Evolutionary conservation across 495 filamentous ascomycete genomes (phyloP).

Genomic region (Rhypophila decipiens): DNA sequence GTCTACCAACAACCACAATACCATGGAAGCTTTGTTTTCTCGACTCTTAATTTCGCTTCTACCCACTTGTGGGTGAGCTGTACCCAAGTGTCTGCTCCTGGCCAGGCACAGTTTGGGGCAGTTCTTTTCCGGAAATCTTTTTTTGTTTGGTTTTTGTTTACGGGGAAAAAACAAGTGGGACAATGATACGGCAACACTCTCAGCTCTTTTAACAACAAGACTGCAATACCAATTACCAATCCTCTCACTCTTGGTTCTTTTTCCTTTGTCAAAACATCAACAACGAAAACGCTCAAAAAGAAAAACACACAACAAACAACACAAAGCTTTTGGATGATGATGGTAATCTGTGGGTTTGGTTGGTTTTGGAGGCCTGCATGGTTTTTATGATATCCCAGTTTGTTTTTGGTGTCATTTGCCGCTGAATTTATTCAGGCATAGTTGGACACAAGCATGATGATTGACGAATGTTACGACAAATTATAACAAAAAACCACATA

Average conservation of each 20-base stretch:
- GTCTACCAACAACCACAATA: not conserved
- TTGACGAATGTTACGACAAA: slow-evolving; percentile 9
- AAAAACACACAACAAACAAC: not conserved
- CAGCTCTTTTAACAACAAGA: not conserved
- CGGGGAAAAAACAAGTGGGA: not conserved
- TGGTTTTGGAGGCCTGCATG: slow-evolving; percentile 8
- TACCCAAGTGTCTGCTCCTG: no score
- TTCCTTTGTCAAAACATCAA: slow-evolving; percentile 1
- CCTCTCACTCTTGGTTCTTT: not conserved
- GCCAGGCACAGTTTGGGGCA: not conserved
- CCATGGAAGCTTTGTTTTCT: not conserved
- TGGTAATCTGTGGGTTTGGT: no score
- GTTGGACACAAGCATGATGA: slow-evolving; percentile 8
- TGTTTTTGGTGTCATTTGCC: not conserved
- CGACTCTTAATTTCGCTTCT: not conserved
- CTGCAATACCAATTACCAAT: not conserved
- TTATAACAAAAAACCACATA: not conserved
- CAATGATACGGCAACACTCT: not conserved
- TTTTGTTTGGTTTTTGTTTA: not conserved
- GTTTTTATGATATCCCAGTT: slow-evolving; percentile 1
- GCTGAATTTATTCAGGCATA: not conserved
- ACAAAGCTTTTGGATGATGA: slow-evolving; percentile 1
- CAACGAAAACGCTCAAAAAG: not conserved
- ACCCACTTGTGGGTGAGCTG: no score
- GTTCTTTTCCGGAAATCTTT: not conserved